These are phyloP conservation scores for Thermothielavioides terrestris DNA, from an alignment of 495 filamentous ascomycete species.

Conservation along the genomic window DNA sequence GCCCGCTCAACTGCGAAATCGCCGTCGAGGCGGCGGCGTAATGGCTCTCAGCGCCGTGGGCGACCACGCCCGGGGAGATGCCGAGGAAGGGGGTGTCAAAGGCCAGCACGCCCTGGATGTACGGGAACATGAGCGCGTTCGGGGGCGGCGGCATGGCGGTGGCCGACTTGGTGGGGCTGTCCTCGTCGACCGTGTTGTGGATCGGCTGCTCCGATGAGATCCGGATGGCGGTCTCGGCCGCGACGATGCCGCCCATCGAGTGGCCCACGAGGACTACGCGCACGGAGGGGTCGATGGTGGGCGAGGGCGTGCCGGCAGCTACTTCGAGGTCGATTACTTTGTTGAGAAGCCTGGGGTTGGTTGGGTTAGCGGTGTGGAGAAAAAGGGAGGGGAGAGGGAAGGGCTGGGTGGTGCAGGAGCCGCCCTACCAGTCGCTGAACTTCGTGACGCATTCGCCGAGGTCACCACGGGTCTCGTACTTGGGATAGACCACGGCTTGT, in stretches of 20 bases:
- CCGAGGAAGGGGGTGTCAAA: conserved; percentile 95
- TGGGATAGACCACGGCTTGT: conserved; percentile 67
- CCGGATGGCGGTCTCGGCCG: conserved; percentile 71
- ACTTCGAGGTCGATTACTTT: conserved; percentile 95
- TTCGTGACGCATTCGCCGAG: conserved; percentile 66
- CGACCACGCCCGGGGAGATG: conserved; percentile 79
- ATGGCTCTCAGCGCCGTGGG: conserved; percentile 80
- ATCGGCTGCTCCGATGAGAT: conserved; percentile 63
- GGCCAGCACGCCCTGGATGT: conserved; percentile 76
- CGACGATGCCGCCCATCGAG: conserved; percentile 96
- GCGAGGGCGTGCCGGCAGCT: conserved; percentile 66
- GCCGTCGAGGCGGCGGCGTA: conserved; percentile 65
- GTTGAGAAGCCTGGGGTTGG: conserved; percentile 64
- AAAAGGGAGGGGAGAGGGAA: not conserved
- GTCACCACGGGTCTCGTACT: conserved; percentile 86
- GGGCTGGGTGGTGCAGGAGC: not conserved
- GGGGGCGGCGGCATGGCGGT: conserved; percentile 23
- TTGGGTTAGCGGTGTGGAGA: not conserved
- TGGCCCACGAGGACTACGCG: conserved; percentile 80
- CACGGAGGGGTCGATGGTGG: conserved; percentile 82
- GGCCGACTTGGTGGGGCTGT: conserved; percentile 20
- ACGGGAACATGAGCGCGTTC: conserved; percentile 53
- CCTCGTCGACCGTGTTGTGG: conserved; percentile 23
- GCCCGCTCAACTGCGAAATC: conserved; percentile 54
- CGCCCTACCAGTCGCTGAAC: conserved; percentile 74